phyloP scores from a whole-genome alignment of 2,329 filamentous ascomycete genomes.

The Macrophomina phaseolina region DNA sequence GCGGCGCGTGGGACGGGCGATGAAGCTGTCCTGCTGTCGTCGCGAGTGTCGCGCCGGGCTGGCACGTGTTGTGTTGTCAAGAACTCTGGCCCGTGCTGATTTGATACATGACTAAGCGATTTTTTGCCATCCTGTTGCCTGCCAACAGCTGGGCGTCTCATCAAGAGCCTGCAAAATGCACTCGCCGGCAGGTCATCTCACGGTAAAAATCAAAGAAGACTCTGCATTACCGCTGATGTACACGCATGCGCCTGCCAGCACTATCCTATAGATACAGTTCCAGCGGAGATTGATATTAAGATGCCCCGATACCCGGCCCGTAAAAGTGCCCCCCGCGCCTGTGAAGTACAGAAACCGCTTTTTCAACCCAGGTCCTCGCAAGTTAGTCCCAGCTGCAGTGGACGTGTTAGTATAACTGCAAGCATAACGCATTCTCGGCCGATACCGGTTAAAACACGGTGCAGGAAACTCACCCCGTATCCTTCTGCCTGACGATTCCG shows the following conservation, averaged over 20 bases:
- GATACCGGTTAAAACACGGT: not conserved
- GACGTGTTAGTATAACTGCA: not conserved
- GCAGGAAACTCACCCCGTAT: constrained; percentile 67
- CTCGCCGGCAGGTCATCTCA: not conserved
- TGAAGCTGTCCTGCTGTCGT: not conserved
- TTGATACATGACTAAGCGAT: not conserved
- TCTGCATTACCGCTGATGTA: constrained; percentile 21
- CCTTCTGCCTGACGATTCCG: constrained; percentile 76
- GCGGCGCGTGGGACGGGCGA: constrained; percentile 13
- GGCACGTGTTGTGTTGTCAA: constrained; percentile 18
- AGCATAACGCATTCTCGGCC: not conserved
- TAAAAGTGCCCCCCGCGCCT: constrained; percentile 10
- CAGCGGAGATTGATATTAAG: constrained; percentile 24
- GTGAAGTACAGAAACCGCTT: constrained; percentile 11
- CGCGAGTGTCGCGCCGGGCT: constrained; percentile 7
- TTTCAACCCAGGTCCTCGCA: not conserved
- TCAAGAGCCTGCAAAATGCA: not conserved
- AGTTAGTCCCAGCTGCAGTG: constrained; percentile 22
- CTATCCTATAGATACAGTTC: constrained; percentile 17
- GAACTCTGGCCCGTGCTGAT: not conserved
- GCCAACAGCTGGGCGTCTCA: not conserved
- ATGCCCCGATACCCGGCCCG: not conserved
- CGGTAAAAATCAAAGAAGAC: not conserved
- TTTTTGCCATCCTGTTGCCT: not conserved
- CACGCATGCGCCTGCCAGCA: constrained; percentile 17